Base-by-base conservation (phyloP, 140 eudicot species). In the Oenanthe javanica region DNA sequence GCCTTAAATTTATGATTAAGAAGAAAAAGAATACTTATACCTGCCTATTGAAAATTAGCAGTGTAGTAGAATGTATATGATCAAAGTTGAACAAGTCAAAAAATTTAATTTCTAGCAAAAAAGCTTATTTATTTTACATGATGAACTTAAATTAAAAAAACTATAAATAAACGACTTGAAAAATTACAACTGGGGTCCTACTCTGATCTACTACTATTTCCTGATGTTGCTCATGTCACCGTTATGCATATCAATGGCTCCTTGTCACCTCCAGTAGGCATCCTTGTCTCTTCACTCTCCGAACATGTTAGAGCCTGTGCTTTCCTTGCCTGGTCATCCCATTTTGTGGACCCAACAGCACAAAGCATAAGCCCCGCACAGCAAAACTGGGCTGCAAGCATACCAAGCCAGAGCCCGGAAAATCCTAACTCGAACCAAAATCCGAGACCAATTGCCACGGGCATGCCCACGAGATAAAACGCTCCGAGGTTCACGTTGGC, bases 341-440 rank as follows among this genome's bases (percentile, higher is more conserved):
- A 91, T 49, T 91, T 88, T 7, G 97, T 91, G 81, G 91, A 84
- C 85, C 89, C 94, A 31, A 89, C 89, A 78, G 86, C 97, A 83
- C 85, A 86, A 63, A 91, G 81, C 94, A 91, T 87, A 43, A 89
- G 78, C 85, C 92, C 94, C 19, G 94, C 97, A 86, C 97, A 91
- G 42, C 88, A 83, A 27, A 89, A 89, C 71, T 91, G 97, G 89
- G 97, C 97, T 57, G 92, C 81, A 51, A 91, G 89, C 31, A 91
- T 79, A 80, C 97, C 97, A 23, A 91, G 48, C 97, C 97, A 91
- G 77, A 91, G 87, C 86, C 97, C 97, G 12, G 80, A 74, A 85
- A 91, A 91, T 71, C 97, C 97, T 0, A 89, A 81, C 12, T 84
- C 84, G 6, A 85, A 66, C 77, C 85, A 81, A 42, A 91, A 89